Evolutionary conservation across 108 stramenopile species (phyloP), one percentile per base, ranked within the genome.

Genomic region (Cyclostephanos tholiformis): DNA sequence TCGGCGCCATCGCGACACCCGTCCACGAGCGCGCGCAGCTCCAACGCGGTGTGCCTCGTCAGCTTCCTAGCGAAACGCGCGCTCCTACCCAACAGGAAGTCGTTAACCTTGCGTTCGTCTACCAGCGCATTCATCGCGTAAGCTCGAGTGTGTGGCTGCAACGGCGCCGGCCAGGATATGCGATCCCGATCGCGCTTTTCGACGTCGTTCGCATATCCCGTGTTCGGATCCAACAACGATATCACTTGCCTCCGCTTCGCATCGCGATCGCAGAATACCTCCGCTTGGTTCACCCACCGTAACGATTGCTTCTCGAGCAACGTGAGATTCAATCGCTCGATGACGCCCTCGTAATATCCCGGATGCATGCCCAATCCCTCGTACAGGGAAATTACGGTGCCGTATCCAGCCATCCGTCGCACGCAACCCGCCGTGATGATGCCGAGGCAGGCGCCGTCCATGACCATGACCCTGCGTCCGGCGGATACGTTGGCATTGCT

Each of bases 361-460:
- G 91, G 91, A 72, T 93, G 91, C 44, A 32, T 30, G 5, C 27
- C 27, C 29, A 89, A 87, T 20, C 89, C 91, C 39, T 27, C 74
- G 78, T 88, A 92, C 46, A 95, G 64, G 43, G 80, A 76, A 2
- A 90, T 30, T 16, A 97, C 70, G 23, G 77, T 83, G 8, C 96
- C 96, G 68, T 91, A 92, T 10, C 96, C 96, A 20, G 88, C 96
- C 90, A 97, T 87, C 60, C 93, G 77, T 52, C 88, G 80, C 7
- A 89, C 87, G 19, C 89, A 65, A 26, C 85, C 77, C 22, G 92
- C 92, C 0, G 91, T 88, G 11, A 95, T 46, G 0, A 97, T 65
- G 1, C 96, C 93, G 49, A 67, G 65, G 41, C 84, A 79, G 14
- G 82, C 84, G 9, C 65, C 82, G 61, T 97, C 96, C 35, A 85